Evolutionary conservation across 2,329 filamentous ascomycete genomes (phyloP).

Genomic region (Claviceps monticola): DNA sequence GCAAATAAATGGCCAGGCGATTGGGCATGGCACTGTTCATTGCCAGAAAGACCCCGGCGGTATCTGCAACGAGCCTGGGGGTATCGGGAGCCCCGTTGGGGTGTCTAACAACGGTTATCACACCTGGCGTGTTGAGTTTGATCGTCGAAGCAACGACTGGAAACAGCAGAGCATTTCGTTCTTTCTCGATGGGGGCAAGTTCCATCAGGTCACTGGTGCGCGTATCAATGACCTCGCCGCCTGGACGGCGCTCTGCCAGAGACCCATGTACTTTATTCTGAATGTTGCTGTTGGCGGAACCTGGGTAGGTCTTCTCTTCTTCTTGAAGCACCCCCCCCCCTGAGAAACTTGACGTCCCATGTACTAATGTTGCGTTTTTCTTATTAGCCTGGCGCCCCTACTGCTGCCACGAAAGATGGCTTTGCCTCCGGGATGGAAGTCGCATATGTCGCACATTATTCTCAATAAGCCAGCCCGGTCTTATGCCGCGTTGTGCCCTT

Average conservation of each 20-base stretch:
- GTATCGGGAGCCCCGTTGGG: constrained; percentile 21
- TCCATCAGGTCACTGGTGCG: constrained; percentile 28
- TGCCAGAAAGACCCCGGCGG: constrained; percentile 32
- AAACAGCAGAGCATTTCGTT: constrained; percentile 36
- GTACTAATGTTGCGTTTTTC: background rate
- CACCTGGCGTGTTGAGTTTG: constrained; percentile 34
- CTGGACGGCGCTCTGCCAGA: constrained; percentile 38
- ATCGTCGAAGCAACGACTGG: constrained; percentile 33
- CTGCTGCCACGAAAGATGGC: constrained; percentile 29
- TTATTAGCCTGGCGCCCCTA: constrained; percentile 33
- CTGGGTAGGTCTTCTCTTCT: constrained; percentile 27
- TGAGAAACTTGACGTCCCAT: background rate
- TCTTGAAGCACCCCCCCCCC: background rate
- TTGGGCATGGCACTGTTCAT: constrained; percentile 36
- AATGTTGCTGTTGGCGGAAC: constrained; percentile 42
- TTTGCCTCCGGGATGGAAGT: constrained; percentile 37
- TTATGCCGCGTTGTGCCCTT: too few relatives aligned
- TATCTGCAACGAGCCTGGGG: constrained; percentile 36
- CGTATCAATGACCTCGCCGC: constrained; percentile 29
- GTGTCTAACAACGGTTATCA: constrained; percentile 31
- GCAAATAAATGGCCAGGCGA: constrained; percentile 34
- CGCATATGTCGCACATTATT: constrained; percentile 33
- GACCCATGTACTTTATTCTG: constrained; percentile 36
- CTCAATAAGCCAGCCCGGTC: background rate
- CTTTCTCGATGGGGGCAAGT: constrained; percentile 31